Conservation (phyloP, 73 alveolate species). For the Paramecium pentaurelia region DNA sequence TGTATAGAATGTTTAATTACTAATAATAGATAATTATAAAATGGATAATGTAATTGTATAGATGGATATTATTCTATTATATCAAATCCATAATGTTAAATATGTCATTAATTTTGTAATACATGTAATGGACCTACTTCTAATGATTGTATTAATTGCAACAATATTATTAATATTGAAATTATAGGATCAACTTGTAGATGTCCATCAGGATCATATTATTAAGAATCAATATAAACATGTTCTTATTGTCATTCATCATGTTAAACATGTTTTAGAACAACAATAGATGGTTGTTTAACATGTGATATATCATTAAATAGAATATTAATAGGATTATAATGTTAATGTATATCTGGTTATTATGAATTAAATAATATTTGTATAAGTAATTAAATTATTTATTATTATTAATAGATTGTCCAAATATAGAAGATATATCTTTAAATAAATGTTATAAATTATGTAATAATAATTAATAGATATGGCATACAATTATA, state of each 20-base stretch:
- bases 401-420: not conserved
- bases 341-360: not conserved
- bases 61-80: not conserved
- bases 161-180: not conserved
- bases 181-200: not conserved
- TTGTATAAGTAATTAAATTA: not conserved
- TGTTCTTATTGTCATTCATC: too few relatives aligned
- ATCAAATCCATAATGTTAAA: not conserved
- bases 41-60: not conserved
- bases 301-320: not conserved
- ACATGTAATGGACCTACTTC: not conserved
- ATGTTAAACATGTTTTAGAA: too few relatives aligned
- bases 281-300: too few relatives aligned
- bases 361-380: not conserved
- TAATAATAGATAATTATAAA: not conserved
- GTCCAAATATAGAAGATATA: not conserved
- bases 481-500: not conserved
- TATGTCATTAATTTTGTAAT: not conserved
- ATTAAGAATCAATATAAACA: not conserved
- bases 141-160: not conserved
- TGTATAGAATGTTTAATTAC: not conserved
- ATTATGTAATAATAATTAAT: not conserved
- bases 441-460: not conserved
- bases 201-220: not conserved
- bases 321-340: not conserved